Percentiles rank a stretch among this genome's conserved stretches.
These are phyloP conservation scores for Candida hispaniensis DNA, from an alignment of 805 yeast species.

Conservation along the genomic window DNA sequence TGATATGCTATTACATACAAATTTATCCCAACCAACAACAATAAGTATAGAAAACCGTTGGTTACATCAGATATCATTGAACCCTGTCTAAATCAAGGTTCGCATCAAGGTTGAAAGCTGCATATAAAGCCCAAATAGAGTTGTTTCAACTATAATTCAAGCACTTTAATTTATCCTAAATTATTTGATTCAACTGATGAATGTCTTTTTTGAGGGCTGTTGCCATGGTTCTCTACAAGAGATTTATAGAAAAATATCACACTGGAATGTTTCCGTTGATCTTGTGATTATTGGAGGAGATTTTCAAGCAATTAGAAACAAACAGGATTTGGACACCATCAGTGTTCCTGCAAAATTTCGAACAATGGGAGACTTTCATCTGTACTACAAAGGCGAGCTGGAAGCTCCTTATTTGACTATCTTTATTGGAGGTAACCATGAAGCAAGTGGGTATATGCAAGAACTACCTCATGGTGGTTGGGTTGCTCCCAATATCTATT, in stretches of 20 bases:
- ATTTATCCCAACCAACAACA: too few species aligned
- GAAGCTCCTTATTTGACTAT: constrained; percentile 68
- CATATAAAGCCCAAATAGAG: too few species aligned
- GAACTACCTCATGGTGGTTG: constrained; percentile 82
- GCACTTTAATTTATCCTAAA: too few species aligned
- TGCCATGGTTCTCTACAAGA: constrained; percentile 68
- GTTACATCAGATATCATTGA: too few species aligned
- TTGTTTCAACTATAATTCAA: too few species aligned
- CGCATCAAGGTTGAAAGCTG: too few species aligned
- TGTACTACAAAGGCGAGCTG: constrained; percentile 50
- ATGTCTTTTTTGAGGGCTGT: constrained; percentile 77
- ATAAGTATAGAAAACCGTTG: too few species aligned
- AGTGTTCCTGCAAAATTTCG: constrained; percentile 73
- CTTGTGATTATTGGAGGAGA: constrained; percentile 80
- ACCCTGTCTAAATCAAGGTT: too few species aligned
- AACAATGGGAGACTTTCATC: constrained; percentile 65
- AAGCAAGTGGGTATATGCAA: constrained; percentile 65
- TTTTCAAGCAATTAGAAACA: constrained; percentile 66
- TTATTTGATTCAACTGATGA: too few species aligned
- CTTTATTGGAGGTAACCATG: constrained; percentile 94
- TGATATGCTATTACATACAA: too few species aligned
- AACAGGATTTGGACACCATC: constrained; percentile 54
- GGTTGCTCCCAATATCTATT: constrained; percentile 82
- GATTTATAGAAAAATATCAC: constrained; percentile 38
- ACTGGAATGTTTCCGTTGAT: constrained; percentile 33